These are phyloP conservation scores for Asclepias syriaca DNA, from an alignment of 257 asterid species.

Conservation along the genomic window DNA sequence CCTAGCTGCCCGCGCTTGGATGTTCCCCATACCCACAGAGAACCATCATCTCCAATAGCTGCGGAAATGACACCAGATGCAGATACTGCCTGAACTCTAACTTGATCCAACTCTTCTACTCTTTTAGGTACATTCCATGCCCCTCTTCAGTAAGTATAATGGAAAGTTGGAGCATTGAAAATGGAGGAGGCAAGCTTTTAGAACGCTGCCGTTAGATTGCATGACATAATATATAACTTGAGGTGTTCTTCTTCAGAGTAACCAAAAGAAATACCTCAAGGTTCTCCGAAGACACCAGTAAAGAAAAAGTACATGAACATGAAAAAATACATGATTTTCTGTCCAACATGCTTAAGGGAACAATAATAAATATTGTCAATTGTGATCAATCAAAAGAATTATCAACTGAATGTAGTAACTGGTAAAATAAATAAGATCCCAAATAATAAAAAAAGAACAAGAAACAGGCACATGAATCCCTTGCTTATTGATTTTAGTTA, in stretches of 20 bases:
- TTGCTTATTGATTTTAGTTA: not conserved
- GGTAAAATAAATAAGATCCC: not conserved
- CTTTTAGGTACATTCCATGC: conserved; percentile 63
- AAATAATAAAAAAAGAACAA: not conserved
- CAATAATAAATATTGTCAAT: not conserved
- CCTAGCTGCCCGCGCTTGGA: conserved; percentile 97
- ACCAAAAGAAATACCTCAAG: conserved; percentile 1
- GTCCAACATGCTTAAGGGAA: not conserved
- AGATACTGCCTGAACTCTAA: conserved; percentile 51
- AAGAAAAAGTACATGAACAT: not conserved
- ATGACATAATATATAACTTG: not conserved
- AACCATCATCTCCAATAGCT: conserved; percentile 80
- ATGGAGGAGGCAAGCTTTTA: not conserved
- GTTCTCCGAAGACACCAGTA: not conserved
- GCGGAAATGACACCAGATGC: conserved; percentile 86
- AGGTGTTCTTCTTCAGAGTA: not conserved
- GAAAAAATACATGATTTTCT: not conserved
- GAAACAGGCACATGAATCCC: not conserved
- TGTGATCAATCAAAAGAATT: not conserved
- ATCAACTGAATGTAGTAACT: not conserved
- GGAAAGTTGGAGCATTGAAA: not conserved
- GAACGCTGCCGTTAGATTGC: not conserved
- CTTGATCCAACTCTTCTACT: conserved; percentile 65
- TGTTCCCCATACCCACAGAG: conserved; percentile 95
- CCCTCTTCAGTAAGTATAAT: conserved; percentile 39